Evolutionary conservation across 2,329 filamentous ascomycete genomes (phyloP), one percentile per base, ranked within the genome.

Genomic region (Chaetomium sp.): DNA sequence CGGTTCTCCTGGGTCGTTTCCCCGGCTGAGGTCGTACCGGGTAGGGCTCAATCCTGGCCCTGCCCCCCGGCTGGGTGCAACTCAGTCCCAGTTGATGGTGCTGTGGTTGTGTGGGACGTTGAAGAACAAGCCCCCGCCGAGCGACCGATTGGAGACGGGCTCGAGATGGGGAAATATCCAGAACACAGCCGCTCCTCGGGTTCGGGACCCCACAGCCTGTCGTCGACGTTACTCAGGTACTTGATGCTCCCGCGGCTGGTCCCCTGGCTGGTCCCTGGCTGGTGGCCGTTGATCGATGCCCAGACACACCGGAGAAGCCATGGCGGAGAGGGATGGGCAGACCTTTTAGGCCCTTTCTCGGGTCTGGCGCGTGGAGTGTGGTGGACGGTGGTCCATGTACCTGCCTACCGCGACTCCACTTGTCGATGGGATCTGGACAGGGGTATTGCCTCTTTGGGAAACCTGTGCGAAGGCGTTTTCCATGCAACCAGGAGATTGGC

Each of bases 401-500:
- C 35, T 11, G 38, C n/a, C 56, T 60, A 60, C n/a, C 45, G 41
- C 19, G 52, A 19, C 27, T n/a, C 14, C 8, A 38, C 49, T 37
- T 41, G 34, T 19, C 33, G 38, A 37, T 45, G 43, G n/a, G 43
- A 36, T 9, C 34, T 5, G 10, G 38, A 37, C 59, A 61, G 59
- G 59, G 59, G 59, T 57, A 49, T 52, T 64, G 57, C 63, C 63
- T 56, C 44, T 60, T 65, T 61, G 57, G 63, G 63, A 12, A 54
- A 62, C 59, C 63, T 61, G 55, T 64, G 62, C 63, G 63, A 65
- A 58, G 57, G 55, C 53, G 33, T 56, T 57, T 55, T 59, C 34
- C 6, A 49, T 43, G 40, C 52, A 40, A 38, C 14, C 49, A 34
- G 38, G 53, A 59, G 50, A 57, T 55, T 46, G 38, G 14, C n/a